Evolutionary conservation across 2,329 filamentous ascomycete species (phyloP), one percentile per base, ranked within the genome.

Genomic region (Diaporthe australafricana): DNA sequence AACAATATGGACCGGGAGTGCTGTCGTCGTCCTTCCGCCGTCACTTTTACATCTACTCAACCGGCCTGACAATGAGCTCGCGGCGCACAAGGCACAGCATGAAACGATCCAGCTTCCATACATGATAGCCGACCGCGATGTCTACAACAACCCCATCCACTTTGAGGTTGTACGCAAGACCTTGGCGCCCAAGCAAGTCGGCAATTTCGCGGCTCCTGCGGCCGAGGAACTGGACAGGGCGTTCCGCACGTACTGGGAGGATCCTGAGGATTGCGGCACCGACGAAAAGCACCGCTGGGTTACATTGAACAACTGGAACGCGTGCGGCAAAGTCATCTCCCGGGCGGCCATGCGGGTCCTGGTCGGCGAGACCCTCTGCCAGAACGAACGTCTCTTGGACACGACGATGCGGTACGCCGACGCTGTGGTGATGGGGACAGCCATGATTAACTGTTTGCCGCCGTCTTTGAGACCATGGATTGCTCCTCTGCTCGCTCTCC

Each of bases 1-100:
- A 12, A 73, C 60, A 50, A 68, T 68, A n/a, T 73, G 67, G 71
- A 68, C 42, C 9, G 71, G 71, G 48, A 32, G 45, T 7, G 57
- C 68, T n/a, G 42, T 73, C 17, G 57, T 73, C 30, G 71, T 73
- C 20, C n/a, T 73, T 22, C 71, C 71, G 8, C 71, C 60, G 12
- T 68, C 68, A 14, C 16, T 40, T 42, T 20, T 73, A 35, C 27
- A 67, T 14, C 50, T 55, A 3, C 48, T 45, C 35, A 70, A 68
- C n/a, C 45, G 52, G 57, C 48, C 56, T 27, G 47, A 47, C 45
- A 47, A 47, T 27, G 60, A 70, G 35, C 27, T 73, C 16, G 9
- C 32, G 4, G 47, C 42, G 35, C 56, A 47, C 68, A 7, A 22
- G 14, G 71, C 68, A n/a, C 32, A 17, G 40, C 2, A 32, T 35